phyloP scores from a whole-genome alignment of 257 asterid species.

The Salvia rosmarinus region DNA sequence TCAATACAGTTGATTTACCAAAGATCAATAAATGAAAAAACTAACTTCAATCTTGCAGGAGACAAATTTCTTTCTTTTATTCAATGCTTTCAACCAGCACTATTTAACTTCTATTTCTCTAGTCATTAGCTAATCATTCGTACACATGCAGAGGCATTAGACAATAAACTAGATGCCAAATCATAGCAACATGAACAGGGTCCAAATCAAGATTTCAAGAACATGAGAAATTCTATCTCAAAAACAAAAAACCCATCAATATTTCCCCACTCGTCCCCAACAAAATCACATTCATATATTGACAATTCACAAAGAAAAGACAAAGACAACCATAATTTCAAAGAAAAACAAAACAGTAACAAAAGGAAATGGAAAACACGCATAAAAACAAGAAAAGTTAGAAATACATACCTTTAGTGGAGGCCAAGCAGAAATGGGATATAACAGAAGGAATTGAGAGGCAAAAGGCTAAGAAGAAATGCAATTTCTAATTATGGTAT shows the following conservation, averaged over 20 bases:
- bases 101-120: no score
- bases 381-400: not conserved
- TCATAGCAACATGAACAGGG: constrained; percentile 5
- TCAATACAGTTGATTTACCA: no score
- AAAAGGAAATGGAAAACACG: not conserved
- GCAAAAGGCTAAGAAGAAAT: not conserved
- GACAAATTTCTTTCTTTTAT: no score
- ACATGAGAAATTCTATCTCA: constrained; percentile 14
- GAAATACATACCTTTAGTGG: constrained; percentile 37
- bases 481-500: not conserved
- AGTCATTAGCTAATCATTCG: not conserved
- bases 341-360: not conserved
- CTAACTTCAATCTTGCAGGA: no score
- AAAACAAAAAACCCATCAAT: constrained; percentile 8
- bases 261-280: constrained; percentile 1
- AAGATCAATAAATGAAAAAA: no score
- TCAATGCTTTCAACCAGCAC: no score
- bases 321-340: not conserved
- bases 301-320: not conserved
- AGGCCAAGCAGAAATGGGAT: constrained; percentile 38
- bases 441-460: constrained; percentile 32
- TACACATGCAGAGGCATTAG: constrained; percentile 2
- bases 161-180: not conserved
- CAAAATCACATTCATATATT: not conserved
- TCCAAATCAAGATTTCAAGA: constrained; percentile 26